Base-by-base conservation (phyloP, 2,329 filamentous ascomycete genomes). In the Epichloe scottii region DNA sequence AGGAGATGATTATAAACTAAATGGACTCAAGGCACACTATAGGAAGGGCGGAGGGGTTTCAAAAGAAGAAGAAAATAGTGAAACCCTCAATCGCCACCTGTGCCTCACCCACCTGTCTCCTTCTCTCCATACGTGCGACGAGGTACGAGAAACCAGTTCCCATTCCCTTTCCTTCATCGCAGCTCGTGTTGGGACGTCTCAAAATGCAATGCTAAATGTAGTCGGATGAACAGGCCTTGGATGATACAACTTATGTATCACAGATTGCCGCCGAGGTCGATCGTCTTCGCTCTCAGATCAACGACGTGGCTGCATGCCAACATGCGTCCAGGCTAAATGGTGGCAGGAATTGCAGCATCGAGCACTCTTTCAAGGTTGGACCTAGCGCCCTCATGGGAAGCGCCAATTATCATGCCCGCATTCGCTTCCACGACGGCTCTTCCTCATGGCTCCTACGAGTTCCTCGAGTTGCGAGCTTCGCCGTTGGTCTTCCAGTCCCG, bases 391-490 rank as follows among this genome's bases (percentile, higher is more conserved):
- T 63, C 5, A 63, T 55, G 54, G 62, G 62, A 30, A 43, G 53
- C 43, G 59, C 59, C 46, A 64, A 62, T 55, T 62, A 61, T 46
- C 60, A 63, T 43, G 60, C 55, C 40, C 57, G 61, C 41, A 58
- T 64, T 51, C 56, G 55, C 46, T 64, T 64, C 34, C 19, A 54
- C 3, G 57, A 63, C 33, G 58, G 58, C 2, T 59, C 58, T 30
- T 37, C 52, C 4, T 54, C 59, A 1, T 63, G 60, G 62, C 57
- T 64, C 26, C 10, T 62, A 26, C 48, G 61, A 51, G 59, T 61
- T 4, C 55, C 61, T 2, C 58, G 59, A 17, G 51, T 49, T 34
- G 5, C 54, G 3, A 49, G 54, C 46, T 54, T 49, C 33, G 42
- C 45, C 21, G 53, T 53, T 34, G 52, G 55, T 19, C 21, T 55